Conservation (phyloP, 805 yeast species). For the Saccharomycopsis javanensis region DNA sequence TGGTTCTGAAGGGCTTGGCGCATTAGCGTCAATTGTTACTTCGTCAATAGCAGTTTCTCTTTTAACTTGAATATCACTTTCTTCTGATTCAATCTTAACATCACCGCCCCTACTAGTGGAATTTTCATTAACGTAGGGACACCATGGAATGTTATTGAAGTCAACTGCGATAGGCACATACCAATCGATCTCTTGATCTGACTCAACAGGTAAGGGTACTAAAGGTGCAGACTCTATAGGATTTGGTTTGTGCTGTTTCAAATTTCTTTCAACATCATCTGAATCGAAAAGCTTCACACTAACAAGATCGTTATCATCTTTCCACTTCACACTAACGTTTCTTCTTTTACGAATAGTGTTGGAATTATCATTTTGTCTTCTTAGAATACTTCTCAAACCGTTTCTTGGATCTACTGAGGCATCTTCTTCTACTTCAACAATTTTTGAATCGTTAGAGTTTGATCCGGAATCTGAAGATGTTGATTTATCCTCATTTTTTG, state of each 20-base stretch:
- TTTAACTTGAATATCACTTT: conserved; percentile 21
- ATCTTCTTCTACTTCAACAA: conserved; percentile 15
- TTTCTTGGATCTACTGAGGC: conserved; percentile 2
- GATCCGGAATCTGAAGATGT: not conserved
- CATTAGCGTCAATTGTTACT: conserved; percentile 20
- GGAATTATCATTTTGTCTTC: conserved; percentile 14
- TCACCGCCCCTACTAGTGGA: conserved; percentile 23
- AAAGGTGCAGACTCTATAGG: not conserved
- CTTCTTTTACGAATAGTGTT: conserved; percentile 17
- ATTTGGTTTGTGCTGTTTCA: not conserved
- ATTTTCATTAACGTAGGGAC: conserved; percentile 20
- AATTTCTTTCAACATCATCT: conserved; percentile 15
- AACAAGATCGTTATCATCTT: conserved; percentile 6
- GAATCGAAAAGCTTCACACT: conserved; percentile 12
- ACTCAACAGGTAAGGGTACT: conserved; percentile 6
- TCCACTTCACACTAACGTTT: conserved; percentile 15
- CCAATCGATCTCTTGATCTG: conserved; percentile 21
- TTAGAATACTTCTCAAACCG: conserved; percentile 16
- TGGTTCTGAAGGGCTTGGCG: conserved; percentile 23
- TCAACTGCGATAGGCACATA: conserved; percentile 20
- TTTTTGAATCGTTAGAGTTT: not conserved
- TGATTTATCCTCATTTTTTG: not conserved
- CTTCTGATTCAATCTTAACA: conserved; percentile 22
- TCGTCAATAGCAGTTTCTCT: conserved; percentile 23
- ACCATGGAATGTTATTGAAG: conserved; percentile 16